A percentile compares a stretch with the other conserved stretches of the same genome.
phyloP scores from a whole-genome alignment of 2,329 filamentous ascomycete genomes.

The Cladobotryum protrusum region DNA sequence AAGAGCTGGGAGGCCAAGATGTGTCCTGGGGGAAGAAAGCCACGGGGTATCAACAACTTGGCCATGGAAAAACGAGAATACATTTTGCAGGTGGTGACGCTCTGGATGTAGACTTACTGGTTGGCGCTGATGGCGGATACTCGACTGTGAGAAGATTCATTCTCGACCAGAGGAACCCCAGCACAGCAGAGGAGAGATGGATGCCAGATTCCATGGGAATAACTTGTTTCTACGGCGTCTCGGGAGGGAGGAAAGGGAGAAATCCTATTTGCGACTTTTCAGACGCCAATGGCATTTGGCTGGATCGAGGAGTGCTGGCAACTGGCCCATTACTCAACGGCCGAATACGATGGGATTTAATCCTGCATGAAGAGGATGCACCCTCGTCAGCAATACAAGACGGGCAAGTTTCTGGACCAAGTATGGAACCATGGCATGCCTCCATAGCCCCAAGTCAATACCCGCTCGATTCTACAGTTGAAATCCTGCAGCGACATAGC shows the following conservation, averaged over 20 bases:
- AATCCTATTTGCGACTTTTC: slow-evolving; percentile 6
- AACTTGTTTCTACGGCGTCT: slow-evolving; percentile 20
- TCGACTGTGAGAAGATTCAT: slow-evolving; percentile 17
- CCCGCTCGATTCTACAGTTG: background rate
- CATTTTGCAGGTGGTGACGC: background rate
- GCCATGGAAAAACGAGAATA: background rate
- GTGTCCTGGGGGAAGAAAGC: slow-evolving; percentile 17
- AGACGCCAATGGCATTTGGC: slow-evolving; percentile 15
- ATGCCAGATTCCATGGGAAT: slow-evolving; percentile 17
- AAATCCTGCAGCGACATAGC: background rate
- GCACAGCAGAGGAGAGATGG: slow-evolving; percentile 15
- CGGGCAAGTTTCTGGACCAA: background rate
- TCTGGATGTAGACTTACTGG: slow-evolving; percentile 15
- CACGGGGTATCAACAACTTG: background rate
- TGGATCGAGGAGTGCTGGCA: slow-evolving; percentile 15
- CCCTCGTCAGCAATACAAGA: slow-evolving; percentile 1
- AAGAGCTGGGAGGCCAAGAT: slow-evolving; percentile 13
- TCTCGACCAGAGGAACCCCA: slow-evolving; percentile 11
- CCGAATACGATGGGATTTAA: slow-evolving; percentile 21
- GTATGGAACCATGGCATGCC: background rate
- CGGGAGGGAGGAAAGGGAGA: slow-evolving; percentile 3
- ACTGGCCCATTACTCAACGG: slow-evolving; percentile 14
- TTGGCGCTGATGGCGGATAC: slow-evolving; percentile 20
- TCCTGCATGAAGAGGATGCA: slow-evolving; percentile 16
- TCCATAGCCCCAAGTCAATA: background rate